Base-by-base conservation (phyloP, 306 rosid species). In the Pueraria montana region DNA sequence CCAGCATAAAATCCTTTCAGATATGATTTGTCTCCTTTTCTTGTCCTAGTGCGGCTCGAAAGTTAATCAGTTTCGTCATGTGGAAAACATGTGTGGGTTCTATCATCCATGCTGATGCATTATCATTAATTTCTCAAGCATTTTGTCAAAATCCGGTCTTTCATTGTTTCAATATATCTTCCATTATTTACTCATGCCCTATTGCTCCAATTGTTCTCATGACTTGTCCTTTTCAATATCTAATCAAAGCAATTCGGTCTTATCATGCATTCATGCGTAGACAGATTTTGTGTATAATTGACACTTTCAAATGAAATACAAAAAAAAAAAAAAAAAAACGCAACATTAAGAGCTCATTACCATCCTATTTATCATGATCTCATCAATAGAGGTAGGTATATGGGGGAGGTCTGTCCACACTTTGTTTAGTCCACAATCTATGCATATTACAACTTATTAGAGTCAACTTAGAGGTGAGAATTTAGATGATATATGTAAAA, bases 1-100 rank as follows among this genome's bases (percentile, higher is more conserved):
- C 77, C 36, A 24, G 49, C 76, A 83, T 42, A 76, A 80, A 72
- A 80, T 83, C 85, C 76, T 76, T 69, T 64, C 46, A 42, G 85
- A 83, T 83, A 83, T 69, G 85, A 63, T 83, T 68, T 86, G 89
- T 76, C 79, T 74, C 73, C 65, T 43, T 82, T 82, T 55, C 32
- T 36, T 78, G 84, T 40, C 75, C 36, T 76, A 61, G 64, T 75
- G 62, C 49, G 72, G n/a, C 67, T 42, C 76, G 42, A 65, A 79
- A 71, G 73, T 68, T 74, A 36, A 61, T 82, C 43, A 74, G 50
- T 58, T 17, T 58, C n/a, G 9, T 45, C 66, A 55, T 72, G 73
- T 72, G 80, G 58, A 72, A 71, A 82, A 64, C 83, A 75, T 64
- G 80, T 64, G 80, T 68, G 80, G 80, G 36, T 72, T 62, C 70